A percentile compares a stretch with the other conserved stretches of the same genome.
Conservation (phyloP, 495 filamentous ascomycete species). For the Astrothelium macrocarpum region DNA sequence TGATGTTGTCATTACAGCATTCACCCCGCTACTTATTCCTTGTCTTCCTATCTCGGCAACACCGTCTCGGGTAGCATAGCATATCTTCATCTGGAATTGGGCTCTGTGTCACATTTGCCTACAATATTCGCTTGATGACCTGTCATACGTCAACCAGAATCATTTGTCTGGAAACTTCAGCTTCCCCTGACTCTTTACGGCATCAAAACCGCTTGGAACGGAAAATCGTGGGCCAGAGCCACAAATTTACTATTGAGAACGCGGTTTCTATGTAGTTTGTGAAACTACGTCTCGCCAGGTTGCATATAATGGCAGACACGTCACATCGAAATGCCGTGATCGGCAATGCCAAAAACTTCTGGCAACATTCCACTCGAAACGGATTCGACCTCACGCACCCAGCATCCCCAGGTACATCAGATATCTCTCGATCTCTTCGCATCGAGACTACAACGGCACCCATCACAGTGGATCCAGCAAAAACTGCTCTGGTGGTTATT, state of each 20-base stretch:
- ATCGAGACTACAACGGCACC: constrained; percentile 26
- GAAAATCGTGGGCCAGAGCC: no score
- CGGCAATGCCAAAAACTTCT: constrained; percentile 24
- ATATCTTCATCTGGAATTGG: neutral
- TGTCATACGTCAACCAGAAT: neutral
- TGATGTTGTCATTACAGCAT: neutral
- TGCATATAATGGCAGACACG: neutral
- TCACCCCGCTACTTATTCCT: neutral
- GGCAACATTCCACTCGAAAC: constrained; percentile 21
- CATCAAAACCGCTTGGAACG: neutral
- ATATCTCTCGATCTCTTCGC: constrained; percentile 10
- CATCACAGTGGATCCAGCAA: constrained; percentile 35
- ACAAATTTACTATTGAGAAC: neutral
- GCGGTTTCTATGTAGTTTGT: neutral
- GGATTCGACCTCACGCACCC: constrained; percentile 29
- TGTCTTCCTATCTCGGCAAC: neutral
- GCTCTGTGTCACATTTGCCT: neutral
- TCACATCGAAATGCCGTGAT: constrained; percentile 22
- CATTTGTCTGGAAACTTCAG: neutral
- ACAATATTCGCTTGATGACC: neutral
- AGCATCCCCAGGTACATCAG: neutral
- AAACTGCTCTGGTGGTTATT: constrained; percentile 45
- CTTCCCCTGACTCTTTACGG: neutral
- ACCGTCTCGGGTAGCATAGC: neutral
- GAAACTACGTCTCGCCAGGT: neutral